Conservation (phyloP, 139 green algal species). For the Chlamydomonas sp. region DNA sequence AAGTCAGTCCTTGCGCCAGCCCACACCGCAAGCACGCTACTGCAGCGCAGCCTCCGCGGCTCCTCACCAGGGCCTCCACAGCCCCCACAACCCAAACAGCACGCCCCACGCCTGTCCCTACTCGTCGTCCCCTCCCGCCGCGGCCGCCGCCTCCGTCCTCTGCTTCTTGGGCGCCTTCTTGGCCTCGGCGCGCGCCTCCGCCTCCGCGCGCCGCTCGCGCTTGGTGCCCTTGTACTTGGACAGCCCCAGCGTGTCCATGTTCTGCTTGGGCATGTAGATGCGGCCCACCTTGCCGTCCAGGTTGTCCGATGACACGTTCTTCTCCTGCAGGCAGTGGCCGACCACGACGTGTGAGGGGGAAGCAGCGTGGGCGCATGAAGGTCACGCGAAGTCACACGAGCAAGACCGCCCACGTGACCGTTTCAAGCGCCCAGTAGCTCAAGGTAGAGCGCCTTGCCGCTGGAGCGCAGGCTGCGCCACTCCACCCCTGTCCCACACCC, state of each 20-base stretch:
- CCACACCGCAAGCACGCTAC: no score
- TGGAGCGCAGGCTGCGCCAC: no score
- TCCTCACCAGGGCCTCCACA: no score
- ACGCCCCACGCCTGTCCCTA: background rate
- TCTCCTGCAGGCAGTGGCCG: conserved; percentile 68
- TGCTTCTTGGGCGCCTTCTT: background rate
- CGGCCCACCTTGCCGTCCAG: conserved; percentile 89
- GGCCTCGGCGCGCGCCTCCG: conserved; percentile 49
- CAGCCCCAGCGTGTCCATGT: conserved; percentile 80
- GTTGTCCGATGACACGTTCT: conserved; percentile 84
- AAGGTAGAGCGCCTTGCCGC: no score
- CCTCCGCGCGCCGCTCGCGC: conserved; percentile 68
- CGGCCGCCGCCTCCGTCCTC: background rate
- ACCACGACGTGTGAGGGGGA: background rate
- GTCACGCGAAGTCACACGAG: background rate
- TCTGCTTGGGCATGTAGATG: conserved; percentile 95
- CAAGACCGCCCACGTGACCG: background rate
- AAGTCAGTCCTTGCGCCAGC: no score
- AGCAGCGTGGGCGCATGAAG: background rate
- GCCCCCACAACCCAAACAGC: no score
- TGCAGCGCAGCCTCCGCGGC: no score
- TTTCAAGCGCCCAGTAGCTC: background rate
- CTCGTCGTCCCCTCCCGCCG: background rate
- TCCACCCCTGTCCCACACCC: background rate
- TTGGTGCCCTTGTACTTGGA: conserved; percentile 93